phyloP scores from a whole-genome alignment of 2,329 filamentous ascomycete species.

The Pseudogymnoascus verrucosus region DNA sequence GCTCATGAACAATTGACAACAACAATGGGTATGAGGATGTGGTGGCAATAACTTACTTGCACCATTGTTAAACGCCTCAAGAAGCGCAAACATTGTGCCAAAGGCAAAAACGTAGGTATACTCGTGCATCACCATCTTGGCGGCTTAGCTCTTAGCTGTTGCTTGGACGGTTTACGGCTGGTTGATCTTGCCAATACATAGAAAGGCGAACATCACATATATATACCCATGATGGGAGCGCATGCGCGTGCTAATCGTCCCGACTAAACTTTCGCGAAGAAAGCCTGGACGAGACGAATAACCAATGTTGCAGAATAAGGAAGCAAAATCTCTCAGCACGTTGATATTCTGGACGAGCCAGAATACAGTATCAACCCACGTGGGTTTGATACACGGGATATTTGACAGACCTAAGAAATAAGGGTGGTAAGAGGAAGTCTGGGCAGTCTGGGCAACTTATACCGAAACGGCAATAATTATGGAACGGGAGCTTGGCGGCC shows the following conservation, averaged over 20 bases:
- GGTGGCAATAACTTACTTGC: constrained; percentile 19
- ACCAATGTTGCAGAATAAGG: not conserved
- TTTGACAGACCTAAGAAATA: not conserved
- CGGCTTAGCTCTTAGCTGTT: constrained; percentile 1
- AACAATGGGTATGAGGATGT: not conserved
- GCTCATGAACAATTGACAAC: not conserved
- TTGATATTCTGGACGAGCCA: not conserved
- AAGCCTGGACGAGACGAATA: not conserved
- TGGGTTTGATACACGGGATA: not conserved
- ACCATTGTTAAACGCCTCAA: constrained; percentile 55
- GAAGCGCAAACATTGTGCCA: constrained; percentile 46
- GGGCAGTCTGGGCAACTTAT: not conserved
- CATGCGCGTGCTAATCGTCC: not conserved
- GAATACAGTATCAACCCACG: not conserved
- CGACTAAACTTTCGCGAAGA: not conserved
- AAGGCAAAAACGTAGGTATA: constrained; percentile 51
- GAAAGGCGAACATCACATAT: not conserved
- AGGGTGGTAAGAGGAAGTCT: not conserved
- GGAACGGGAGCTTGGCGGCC: not conserved
- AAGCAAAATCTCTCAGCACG: not conserved
- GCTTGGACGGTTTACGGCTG: not conserved
- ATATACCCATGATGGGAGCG: not conserved
- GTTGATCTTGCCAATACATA: not conserved
- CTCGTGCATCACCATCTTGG: constrained; percentile 31
- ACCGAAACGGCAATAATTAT: not conserved